Conservation (phyloP, 345 rosid genomes). For the Brassica incana region DNA sequence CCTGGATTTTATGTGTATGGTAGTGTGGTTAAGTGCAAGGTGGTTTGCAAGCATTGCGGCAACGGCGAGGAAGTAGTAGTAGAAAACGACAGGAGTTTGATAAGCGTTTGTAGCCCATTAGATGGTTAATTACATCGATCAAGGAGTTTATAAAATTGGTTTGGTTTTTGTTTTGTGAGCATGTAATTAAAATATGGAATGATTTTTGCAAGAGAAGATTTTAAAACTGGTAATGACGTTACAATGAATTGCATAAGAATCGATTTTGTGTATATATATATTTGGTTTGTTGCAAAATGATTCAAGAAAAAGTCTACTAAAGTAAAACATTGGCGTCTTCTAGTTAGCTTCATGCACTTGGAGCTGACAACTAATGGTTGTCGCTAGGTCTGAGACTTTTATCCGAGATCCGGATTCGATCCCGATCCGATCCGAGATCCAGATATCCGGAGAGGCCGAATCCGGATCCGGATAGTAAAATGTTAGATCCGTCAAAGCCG, state of each 20-base stretch:
- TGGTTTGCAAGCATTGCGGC: conserved; percentile 65
- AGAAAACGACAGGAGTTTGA: conserved; percentile 27
- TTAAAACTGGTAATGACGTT: background rate
- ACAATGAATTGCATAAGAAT: background rate
- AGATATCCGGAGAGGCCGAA: too few species aligned
- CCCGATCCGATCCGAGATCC: too few species aligned
- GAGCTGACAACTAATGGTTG: background rate
- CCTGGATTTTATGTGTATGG: conserved; percentile 91
- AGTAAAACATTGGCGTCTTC: background rate
- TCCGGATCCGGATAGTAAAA: too few species aligned
- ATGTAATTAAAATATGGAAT: background rate
- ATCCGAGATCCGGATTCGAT: too few species aligned
- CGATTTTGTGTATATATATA: background rate
- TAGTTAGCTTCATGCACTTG: background rate
- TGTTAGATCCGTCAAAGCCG: too few species aligned
- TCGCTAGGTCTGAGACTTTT: too few species aligned
- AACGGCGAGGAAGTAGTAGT: conserved; percentile 27
- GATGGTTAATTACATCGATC: conserved; percentile 26
- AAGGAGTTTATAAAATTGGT: background rate
- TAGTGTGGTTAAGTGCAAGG: conserved; percentile 86
- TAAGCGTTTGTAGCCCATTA: conserved; percentile 38
- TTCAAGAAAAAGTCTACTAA: background rate
- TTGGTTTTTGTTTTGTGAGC: background rate
- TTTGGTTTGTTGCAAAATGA: background rate
- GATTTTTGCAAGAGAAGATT: background rate